Conservation (phyloP, 2,329 filamentous ascomycete genomes). For the Penicillium thymicola region DNA sequence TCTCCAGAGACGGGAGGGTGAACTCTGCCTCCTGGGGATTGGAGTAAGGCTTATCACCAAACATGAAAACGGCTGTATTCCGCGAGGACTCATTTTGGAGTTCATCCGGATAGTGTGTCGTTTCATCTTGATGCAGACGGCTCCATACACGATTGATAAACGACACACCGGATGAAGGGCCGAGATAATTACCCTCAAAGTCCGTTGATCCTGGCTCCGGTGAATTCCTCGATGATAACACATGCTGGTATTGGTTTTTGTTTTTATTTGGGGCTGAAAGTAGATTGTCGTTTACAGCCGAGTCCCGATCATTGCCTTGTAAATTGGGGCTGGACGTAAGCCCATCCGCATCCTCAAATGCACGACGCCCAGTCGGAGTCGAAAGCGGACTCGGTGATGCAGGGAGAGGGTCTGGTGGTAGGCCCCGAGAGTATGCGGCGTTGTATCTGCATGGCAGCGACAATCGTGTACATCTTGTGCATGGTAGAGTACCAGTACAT, state of each 20-base stretch:
- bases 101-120: conserved; percentile 29
- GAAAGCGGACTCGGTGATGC: conserved; percentile 3
- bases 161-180: conserved; percentile 51
- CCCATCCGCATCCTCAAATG: not conserved
- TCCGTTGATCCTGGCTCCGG: conserved; percentile 49
- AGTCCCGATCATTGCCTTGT: not conserved
- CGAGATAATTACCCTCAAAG: conserved; percentile 55
- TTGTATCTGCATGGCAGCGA: conserved; percentile 36
- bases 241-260: conserved; percentile 5
- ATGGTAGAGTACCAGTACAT: conserved; percentile 39
- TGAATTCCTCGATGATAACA: conserved; percentile 35
- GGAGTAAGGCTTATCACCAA: conserved; percentile 52
- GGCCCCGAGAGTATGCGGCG: conserved; percentile 36
- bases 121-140: conserved; percentile 57
- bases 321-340: not conserved
- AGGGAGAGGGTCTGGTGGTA: conserved; percentile 34
- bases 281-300: not conserved
- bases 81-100: conserved; percentile 32
- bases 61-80: conserved; percentile 48
- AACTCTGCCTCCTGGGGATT: conserved; percentile 34
- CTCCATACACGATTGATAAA: conserved; percentile 66
- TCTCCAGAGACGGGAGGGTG: conserved; percentile 40
- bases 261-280: not conserved
- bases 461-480: conserved; percentile 33
- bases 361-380: not conserved